Conservation (phyloP, 495 filamentous ascomycete genomes). For the Lasiosphaeris hirsuta region DNA sequence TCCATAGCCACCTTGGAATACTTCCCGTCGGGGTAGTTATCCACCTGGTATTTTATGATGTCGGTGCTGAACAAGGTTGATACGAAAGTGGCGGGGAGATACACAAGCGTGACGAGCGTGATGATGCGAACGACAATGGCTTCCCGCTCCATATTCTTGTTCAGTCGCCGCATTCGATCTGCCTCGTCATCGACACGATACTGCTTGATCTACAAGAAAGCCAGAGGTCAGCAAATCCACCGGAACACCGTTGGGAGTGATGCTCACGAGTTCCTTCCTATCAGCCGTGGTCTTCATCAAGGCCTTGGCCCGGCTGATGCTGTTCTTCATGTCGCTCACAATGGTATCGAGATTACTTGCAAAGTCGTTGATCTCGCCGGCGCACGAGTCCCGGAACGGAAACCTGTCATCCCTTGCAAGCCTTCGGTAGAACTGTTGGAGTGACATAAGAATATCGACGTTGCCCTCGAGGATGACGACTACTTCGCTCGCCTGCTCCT, state of each 20-base stretch:
- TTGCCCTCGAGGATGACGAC: slow-evolving; percentile 40
- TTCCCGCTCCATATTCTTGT: slow-evolving; percentile 36
- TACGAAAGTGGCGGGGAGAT: slow-evolving; percentile 45
- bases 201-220: slow-evolving; percentile 15
- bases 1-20: slow-evolving; percentile 39
- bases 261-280: slow-evolving; percentile 36
- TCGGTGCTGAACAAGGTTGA: slow-evolving; percentile 50
- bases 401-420: slow-evolving; percentile 33
- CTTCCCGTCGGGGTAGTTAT: slow-evolving; percentile 19
- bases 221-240: not conserved
- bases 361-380: slow-evolving; percentile 30
- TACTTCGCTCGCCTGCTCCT: slow-evolving; percentile 36
- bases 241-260: not conserved
- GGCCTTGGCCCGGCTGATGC: slow-evolving; percentile 32
- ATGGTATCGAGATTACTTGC: slow-evolving; percentile 33
- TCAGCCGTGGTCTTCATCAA: slow-evolving; percentile 34
- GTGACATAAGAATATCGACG: slow-evolving; percentile 32
- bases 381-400: slow-evolving; percentile 20
- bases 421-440: slow-evolving; percentile 34
- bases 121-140: slow-evolving; percentile 41
- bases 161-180: slow-evolving; percentile 32
- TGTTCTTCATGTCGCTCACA: slow-evolving; percentile 35
- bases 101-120: slow-evolving; percentile 41
- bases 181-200: slow-evolving; percentile 36
- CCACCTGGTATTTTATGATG: slow-evolving; percentile 41